phyloP scores from a whole-genome alignment of 371 early-diverging fungal species.

The Conidiobolus incongruus region DNA sequence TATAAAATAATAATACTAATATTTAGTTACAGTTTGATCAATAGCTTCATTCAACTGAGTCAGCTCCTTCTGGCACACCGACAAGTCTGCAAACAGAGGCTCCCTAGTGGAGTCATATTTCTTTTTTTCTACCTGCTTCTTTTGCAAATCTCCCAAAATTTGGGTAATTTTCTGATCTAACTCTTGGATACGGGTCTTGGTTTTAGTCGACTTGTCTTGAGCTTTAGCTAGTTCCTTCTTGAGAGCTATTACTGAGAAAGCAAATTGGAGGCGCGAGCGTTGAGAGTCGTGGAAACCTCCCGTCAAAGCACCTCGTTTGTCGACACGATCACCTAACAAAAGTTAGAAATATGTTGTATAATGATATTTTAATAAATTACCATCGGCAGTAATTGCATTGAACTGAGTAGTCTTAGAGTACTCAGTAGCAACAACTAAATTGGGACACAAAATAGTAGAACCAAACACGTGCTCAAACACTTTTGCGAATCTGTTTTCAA shows the following conservation, averaged over 20 bases:
- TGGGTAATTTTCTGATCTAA: conserved; percentile 51
- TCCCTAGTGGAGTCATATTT: conserved; percentile 23
- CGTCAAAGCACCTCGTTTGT: conserved; percentile 77
- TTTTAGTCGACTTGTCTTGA: conserved; percentile 13
- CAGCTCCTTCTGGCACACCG: conserved; percentile 25
- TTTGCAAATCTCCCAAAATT: conserved; percentile 20
- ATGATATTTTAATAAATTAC: conserved; percentile 12
- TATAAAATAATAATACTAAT: background rate
- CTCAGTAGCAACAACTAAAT: conserved; percentile 59
- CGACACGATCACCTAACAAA: conserved; percentile 71
- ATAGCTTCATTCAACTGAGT: conserved; percentile 18
- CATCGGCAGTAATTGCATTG: conserved; percentile 77
- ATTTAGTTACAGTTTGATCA: conserved; percentile 14
- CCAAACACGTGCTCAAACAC: conserved; percentile 84
- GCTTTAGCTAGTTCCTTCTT: conserved; percentile 20
- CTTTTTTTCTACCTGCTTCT: conserved; percentile 19
- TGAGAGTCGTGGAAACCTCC: conserved; percentile 75
- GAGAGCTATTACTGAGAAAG: conserved; percentile 17
- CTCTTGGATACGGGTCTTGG: conserved; percentile 21
- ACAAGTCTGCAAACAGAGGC: conserved; percentile 18
- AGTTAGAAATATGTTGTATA: background rate
- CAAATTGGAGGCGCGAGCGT: conserved; percentile 52
- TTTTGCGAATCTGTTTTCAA: conserved; percentile 28
- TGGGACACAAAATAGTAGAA: conserved; percentile 63
- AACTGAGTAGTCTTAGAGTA: conserved; percentile 53